Evolutionary conservation across 331 rosid species (phyloP).

Genomic region (Quercus phellos): DNA sequence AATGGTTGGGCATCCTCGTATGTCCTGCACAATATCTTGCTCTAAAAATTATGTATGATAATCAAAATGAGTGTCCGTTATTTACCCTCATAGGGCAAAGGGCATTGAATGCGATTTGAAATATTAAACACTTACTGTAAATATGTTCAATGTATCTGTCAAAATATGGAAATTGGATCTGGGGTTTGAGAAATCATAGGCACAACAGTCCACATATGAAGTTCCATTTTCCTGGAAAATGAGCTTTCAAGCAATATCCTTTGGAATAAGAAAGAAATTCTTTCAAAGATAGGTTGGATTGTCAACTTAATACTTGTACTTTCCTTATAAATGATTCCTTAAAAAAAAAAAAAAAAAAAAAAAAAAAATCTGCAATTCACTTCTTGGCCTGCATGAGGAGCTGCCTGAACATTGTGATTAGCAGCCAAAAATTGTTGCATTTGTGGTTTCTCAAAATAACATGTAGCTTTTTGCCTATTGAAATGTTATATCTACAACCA

Average conservation of each 20-base stretch:
- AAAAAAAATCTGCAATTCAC: neutral
- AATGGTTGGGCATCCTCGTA: neutral
- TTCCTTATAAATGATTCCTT: neutral
- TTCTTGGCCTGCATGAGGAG: neutral
- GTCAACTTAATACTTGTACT: neutral
- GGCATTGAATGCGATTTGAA: neutral
- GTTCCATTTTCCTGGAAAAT: neutral
- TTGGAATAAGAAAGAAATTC: neutral
- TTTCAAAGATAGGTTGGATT: neutral
- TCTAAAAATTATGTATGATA: neutral
- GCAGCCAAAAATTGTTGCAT: neutral
- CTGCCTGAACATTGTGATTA: neutral
- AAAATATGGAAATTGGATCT: neutral
- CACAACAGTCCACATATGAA: neutral
- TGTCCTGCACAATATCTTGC: neutral
- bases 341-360: neutral
- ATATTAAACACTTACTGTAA: too few relatives aligned
- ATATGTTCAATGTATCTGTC: neutral
- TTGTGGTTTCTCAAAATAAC: neutral
- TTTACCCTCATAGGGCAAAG: neutral
- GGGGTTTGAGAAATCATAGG: neutral
- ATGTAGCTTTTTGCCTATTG: neutral
- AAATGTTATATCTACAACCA: neutral
- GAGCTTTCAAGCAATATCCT: neutral
- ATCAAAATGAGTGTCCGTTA: neutral